Evolutionary conservation across 1,139 yeast species (phyloP).

Genomic region (Pichia sp.): DNA sequence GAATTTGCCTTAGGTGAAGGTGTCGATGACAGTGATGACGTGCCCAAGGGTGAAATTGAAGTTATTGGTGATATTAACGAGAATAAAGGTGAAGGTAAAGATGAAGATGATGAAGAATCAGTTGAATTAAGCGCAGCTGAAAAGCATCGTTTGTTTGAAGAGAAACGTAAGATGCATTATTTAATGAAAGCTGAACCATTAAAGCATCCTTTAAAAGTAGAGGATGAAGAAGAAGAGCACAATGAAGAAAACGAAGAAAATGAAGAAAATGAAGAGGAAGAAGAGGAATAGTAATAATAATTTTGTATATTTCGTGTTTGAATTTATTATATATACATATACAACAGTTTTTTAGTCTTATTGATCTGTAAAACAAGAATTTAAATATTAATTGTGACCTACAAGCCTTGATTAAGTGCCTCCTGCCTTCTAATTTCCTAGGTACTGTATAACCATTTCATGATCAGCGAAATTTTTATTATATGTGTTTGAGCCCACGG

Average conservation of each 20-base stretch:
- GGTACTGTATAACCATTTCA: too few relatives aligned
- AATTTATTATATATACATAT: too few relatives aligned
- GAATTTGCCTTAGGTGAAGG: conserved; percentile 28
- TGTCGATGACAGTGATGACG: conserved; percentile 36
- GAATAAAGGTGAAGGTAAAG: conserved; percentile 26
- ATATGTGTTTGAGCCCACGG: too few relatives aligned
- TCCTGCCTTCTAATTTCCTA: too few relatives aligned
- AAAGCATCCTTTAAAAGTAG: conserved; percentile 23
- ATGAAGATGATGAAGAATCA: conserved; percentile 34
- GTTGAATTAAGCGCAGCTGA: conserved; percentile 49
- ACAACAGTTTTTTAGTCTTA: too few relatives aligned
- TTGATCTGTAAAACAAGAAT: too few relatives aligned
- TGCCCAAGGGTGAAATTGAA: conserved; percentile 1
- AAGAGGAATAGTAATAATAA: background rate
- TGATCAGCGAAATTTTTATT: too few relatives aligned
- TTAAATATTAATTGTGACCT: too few relatives aligned
- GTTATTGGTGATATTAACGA: conserved; percentile 14
- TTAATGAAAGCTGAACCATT: conserved; percentile 60
- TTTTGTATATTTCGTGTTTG: background rate
- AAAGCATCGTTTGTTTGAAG: conserved; percentile 64
- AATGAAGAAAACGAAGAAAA: conserved; percentile 1
- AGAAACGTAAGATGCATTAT: conserved; percentile 71
- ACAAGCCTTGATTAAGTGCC: too few relatives aligned
- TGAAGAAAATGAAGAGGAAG: conserved; percentile 1
- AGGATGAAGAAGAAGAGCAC: conserved; percentile 27